Percentiles rank a stretch among this genome's conserved stretches.
phyloP scores from a whole-genome alignment of 2,329 filamentous ascomycete genomes.

The Colletotrichum zoysiae region DNA sequence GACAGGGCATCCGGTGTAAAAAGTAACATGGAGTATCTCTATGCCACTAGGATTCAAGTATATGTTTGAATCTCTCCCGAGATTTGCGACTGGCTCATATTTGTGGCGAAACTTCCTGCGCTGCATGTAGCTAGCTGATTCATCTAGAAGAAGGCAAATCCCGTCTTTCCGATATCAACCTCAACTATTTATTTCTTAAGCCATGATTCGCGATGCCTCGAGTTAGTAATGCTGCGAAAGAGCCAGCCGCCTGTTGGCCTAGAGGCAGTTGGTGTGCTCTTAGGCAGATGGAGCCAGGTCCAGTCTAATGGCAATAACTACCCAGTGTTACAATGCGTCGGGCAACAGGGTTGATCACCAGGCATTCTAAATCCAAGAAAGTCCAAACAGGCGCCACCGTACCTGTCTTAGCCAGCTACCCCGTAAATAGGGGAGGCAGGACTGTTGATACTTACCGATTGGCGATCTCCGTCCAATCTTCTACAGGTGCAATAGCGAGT shows the following conservation, averaged over 20 bases:
- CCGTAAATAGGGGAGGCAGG: neutral
- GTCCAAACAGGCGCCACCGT: neutral
- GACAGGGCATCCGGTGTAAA: slow-evolving; percentile 17
- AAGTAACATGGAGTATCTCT: slow-evolving; percentile 14
- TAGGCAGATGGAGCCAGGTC: neutral
- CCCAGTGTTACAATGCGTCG: neutral
- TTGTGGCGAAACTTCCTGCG: neutral
- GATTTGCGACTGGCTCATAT: neutral
- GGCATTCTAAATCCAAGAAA: neutral
- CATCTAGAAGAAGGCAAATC: neutral
- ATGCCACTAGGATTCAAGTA: too few relatives aligned
- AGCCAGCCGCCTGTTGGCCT: neutral
- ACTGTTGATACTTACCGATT: neutral
- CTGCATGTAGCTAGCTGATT: neutral
- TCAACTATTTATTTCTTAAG: neutral
- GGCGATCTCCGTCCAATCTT: slow-evolving; percentile 3
- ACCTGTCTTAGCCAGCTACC: neutral
- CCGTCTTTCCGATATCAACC: neutral
- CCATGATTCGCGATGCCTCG: neutral
- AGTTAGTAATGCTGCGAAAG: neutral
- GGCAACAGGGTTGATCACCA: too few relatives aligned
- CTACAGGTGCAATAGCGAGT: neutral
- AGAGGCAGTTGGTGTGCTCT: neutral
- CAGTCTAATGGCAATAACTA: neutral
- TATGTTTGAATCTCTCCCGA: neutral